phyloP scores from a whole-genome alignment of 179 eudicot species.

The Actinidia arguta region DNA sequence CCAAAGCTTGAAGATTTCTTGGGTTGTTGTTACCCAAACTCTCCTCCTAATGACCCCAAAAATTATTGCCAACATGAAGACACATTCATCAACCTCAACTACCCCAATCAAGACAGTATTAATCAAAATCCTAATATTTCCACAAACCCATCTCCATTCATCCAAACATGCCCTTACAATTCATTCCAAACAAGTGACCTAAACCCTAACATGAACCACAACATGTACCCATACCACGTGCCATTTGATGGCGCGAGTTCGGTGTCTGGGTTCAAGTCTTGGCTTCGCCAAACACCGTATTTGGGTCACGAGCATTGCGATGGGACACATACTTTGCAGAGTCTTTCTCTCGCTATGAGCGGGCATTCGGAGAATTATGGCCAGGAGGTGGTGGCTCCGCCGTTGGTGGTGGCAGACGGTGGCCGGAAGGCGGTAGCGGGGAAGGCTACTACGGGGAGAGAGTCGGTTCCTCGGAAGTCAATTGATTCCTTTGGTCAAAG shows the following conservation, averaged over 20 bases:
- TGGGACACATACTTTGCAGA: constrained; percentile 14
- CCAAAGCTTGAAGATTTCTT: constrained; percentile 81
- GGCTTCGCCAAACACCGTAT: constrained; percentile 44
- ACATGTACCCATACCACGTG: constrained; percentile 15
- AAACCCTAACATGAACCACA: neutral
- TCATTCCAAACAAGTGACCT: constrained; percentile 1
- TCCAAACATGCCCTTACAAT: constrained; percentile 12
- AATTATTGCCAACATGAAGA: constrained; percentile 10
- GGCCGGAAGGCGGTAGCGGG: constrained; percentile 19
- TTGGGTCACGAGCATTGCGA: constrained; percentile 4
- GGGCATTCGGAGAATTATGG: neutral
- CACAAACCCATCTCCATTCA: constrained; percentile 5
- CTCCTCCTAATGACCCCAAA: constrained; percentile 28
- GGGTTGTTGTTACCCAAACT: constrained; percentile 51
- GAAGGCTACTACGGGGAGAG: constrained; percentile 27
- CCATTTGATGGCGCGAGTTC: constrained; percentile 45
- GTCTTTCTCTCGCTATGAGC: constrained; percentile 31
- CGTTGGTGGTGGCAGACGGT: constrained; percentile 18
- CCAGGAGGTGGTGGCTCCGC: constrained; percentile 7
- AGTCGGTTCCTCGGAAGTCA: constrained; percentile 52
- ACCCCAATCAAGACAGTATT: neutral
- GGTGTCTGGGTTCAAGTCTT: constrained; percentile 52
- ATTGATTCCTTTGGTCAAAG: constrained; percentile 78
- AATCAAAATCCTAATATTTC: constrained; percentile 2
- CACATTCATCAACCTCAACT: constrained; percentile 30